These are phyloP conservation scores for Dactylorhiza incarnata DNA, from an alignment of 106 monocot genomes.

Conservation along the genomic window DNA sequence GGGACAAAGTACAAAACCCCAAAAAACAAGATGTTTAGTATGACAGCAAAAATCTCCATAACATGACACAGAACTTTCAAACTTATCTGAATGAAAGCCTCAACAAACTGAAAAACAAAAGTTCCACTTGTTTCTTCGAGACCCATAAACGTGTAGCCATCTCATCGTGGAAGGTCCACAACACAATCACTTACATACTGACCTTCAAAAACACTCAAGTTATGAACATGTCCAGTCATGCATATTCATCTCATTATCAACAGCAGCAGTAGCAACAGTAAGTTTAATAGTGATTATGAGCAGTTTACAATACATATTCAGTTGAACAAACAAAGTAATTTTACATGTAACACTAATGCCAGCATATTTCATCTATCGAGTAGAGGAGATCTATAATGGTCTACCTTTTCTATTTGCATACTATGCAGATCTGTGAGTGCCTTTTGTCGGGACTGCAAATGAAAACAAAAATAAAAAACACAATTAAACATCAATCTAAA, in stretches of 20 bases:
- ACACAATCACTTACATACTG: background rate
- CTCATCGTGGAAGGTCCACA: background rate
- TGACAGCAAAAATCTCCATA: no score
- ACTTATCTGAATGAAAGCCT: background rate
- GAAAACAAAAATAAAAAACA: background rate
- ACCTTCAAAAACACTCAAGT: background rate
- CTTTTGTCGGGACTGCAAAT: constrained; percentile 88
- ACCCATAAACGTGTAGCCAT: background rate
- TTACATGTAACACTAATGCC: background rate
- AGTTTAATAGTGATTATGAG: background rate
- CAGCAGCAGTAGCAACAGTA: background rate
- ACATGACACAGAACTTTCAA: no score
- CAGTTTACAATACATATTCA: background rate
- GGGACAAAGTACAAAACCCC: no score
- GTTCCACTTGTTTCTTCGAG: background rate
- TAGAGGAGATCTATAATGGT: background rate
- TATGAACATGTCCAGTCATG: background rate
- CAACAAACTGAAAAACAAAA: background rate
- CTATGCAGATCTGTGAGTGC: constrained; percentile 84
- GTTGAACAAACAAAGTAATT: background rate
- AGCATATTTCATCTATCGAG: no score
- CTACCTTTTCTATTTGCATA: constrained; percentile 74
- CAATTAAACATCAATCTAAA: background rate
- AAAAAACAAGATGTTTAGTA: no score
- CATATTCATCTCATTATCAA: constrained; percentile 1